These are phyloP conservation scores for Striga asiatica DNA, from an alignment of 257 asterid genomes.

Conservation along the genomic window DNA sequence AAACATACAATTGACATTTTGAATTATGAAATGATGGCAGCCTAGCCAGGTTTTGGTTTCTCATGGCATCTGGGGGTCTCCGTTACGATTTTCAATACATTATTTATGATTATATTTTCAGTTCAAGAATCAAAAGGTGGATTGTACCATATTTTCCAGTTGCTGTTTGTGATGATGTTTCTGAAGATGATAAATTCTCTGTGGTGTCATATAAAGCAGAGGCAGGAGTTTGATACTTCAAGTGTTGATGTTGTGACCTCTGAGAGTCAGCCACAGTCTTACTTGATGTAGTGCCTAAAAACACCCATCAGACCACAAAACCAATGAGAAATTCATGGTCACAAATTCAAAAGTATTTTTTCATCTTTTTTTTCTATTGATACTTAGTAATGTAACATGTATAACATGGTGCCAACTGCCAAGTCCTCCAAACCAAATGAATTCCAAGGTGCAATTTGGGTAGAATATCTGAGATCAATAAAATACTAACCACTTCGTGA, in stretches of 20 bases:
- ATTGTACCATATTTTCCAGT: slow-evolving; percentile 40
- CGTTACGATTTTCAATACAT: not conserved
- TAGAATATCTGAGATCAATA: slow-evolving; percentile 1
- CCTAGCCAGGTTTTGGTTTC: too few species aligned
- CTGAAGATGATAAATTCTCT: slow-evolving; percentile 33
- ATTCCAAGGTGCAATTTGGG: not conserved
- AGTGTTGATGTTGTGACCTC: slow-evolving; percentile 35
- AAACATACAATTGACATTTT: not conserved
- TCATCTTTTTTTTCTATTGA: not conserved
- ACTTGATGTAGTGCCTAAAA: slow-evolving; percentile 21
- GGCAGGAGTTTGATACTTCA: slow-evolving; percentile 59
- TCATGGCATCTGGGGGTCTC: not conserved
- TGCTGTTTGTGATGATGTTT: slow-evolving; percentile 25
- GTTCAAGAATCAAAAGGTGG: too few species aligned
- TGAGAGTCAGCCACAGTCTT: slow-evolving; percentile 32
- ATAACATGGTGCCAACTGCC: not conserved
- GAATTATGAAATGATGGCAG: too few species aligned
- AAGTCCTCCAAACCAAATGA: not conserved
- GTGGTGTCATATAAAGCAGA: slow-evolving; percentile 63
- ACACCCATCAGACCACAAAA: slow-evolving; percentile 24
- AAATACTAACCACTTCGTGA: slow-evolving; percentile 40
- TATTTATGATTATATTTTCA: too few species aligned
- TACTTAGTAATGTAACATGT: not conserved
- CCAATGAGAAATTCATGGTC: slow-evolving; percentile 3
- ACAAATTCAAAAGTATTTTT: slow-evolving; percentile 9